Conservation (phyloP, 192 early-diverging fungal genomes). For the Diversispora epigaea region DNA sequence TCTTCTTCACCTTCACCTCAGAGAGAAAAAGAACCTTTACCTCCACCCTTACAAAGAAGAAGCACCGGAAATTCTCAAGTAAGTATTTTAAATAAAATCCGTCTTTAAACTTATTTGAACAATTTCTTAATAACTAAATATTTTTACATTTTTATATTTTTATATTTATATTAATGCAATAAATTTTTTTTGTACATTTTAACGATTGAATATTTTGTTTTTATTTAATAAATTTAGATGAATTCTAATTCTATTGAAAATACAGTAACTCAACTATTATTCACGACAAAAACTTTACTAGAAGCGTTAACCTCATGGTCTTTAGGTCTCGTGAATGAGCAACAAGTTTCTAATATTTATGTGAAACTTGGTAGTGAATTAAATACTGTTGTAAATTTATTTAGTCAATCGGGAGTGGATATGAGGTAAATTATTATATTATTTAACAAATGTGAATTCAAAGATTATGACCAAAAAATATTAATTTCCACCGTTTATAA, state of each 20-base stretch:
- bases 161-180: not conserved
- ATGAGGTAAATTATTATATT: slow-evolving; percentile 34
- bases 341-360: slow-evolving; percentile 50
- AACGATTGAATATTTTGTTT: not conserved
- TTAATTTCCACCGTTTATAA: not conserved
- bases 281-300: slow-evolving; percentile 50
- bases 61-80: slow-evolving; percentile 24
- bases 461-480: not conserved
- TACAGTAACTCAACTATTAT: slow-evolving; percentile 48
- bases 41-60: slow-evolving; percentile 1
- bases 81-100: not conserved
- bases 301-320: slow-evolving; percentile 53
- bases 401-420: slow-evolving; percentile 35
- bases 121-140: not conserved
- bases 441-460: not conserved
- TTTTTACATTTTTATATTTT: not conserved
- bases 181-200: not conserved
- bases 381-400: slow-evolving; percentile 33
- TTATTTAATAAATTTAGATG: slow-evolving; percentile 33
- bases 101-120: not conserved
- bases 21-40: slow-evolving; percentile 1
- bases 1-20: slow-evolving; percentile 17
- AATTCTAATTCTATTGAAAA: slow-evolving; percentile 42
- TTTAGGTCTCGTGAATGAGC: slow-evolving; percentile 35
- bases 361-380: slow-evolving; percentile 46